Base-by-base conservation (phyloP, 73 alveolate species). In the Paramecium biaurelia region DNA sequence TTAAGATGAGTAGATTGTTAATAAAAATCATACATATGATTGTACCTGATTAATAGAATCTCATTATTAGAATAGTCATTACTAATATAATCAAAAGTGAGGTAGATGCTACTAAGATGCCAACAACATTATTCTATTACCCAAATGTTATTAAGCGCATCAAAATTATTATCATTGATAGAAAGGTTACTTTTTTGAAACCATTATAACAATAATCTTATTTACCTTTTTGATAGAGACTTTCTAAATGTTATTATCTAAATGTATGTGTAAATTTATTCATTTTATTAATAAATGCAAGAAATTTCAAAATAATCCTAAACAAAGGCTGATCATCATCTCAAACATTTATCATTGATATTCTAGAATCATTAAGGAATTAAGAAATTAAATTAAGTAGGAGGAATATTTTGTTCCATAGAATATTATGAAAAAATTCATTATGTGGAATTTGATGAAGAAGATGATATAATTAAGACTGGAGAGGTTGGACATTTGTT, bases 261-360 rank as follows among this genome's bases (percentile, higher is more conserved):
- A 72, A 72, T 15, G 58, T 38, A 12, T 35, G 34, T 12, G 86
- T 72, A 72, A 35, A 72, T 72, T 72, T 72, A 72, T 72, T 72
- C 86, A 72, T 72, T n/a, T 53, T 47, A 47, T 53, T 53, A 53
- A 53, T 53, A 53, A n/a, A 53, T 53, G 68, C 23, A 53, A 53
- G 68, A 53, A 53, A 53, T 18, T 53, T 4, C 26, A 53, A 53
- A 18, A 4, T 53, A 53, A 38, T 38, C 47, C 14, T 38, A 38
- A 38, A 38, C 47, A 7, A 38, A 38, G 14, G n/a, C 47, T 0
- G 68, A 18, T 53, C 26, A 53, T 53, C 30, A 53, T 53, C 26
- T 53, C 32, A 53, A 21, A 18, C 68, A 53, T 53, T 53, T 15
- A 53, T 5, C 34, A 6, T 18, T 0, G 68, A 4, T n/a, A 53